Conservation (phyloP, 139 green algal species). For the Desmodesmus armatus region DNA sequence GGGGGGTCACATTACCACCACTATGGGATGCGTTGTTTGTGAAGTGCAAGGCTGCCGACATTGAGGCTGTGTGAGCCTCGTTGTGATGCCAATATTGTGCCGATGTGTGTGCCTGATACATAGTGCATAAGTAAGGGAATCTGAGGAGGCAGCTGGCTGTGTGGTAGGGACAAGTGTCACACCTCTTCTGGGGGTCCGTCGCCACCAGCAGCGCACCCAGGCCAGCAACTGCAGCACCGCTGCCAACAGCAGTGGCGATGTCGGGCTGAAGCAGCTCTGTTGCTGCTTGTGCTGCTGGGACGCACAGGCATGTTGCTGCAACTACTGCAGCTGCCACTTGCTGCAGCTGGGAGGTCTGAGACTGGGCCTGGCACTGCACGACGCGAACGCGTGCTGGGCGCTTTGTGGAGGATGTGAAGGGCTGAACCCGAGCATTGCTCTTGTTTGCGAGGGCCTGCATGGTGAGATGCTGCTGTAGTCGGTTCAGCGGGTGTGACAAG, state of each 20-base stretch:
- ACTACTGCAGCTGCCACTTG: constrained; percentile 26
- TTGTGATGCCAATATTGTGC: too few relatives aligned
- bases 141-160: background rate
- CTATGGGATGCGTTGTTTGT: too few relatives aligned
- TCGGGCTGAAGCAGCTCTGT: constrained; percentile 29
- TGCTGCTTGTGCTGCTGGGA: constrained; percentile 38
- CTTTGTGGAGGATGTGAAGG: background rate
- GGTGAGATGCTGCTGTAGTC: too few relatives aligned
- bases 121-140: too few relatives aligned
- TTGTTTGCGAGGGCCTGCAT: constrained; percentile 36
- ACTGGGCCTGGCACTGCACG: constrained; percentile 30
- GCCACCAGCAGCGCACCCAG: constrained; percentile 77
- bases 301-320: background rate
- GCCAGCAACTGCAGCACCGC: constrained; percentile 75
- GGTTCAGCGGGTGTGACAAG: too few relatives aligned
- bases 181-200: constrained; percentile 86
- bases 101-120: too few relatives aligned
- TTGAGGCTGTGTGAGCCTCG: too few relatives aligned
- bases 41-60: too few relatives aligned
- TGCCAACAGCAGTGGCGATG: constrained; percentile 69
- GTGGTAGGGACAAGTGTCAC: background rate
- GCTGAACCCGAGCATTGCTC: constrained; percentile 1
- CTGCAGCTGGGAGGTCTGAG: constrained; percentile 23
- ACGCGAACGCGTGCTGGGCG: constrained; percentile 9
- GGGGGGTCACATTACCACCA: too few relatives aligned